Conservation (phyloP, 2,329 filamentous ascomycete genomes). For the Ophiostoma sp. region DNA sequence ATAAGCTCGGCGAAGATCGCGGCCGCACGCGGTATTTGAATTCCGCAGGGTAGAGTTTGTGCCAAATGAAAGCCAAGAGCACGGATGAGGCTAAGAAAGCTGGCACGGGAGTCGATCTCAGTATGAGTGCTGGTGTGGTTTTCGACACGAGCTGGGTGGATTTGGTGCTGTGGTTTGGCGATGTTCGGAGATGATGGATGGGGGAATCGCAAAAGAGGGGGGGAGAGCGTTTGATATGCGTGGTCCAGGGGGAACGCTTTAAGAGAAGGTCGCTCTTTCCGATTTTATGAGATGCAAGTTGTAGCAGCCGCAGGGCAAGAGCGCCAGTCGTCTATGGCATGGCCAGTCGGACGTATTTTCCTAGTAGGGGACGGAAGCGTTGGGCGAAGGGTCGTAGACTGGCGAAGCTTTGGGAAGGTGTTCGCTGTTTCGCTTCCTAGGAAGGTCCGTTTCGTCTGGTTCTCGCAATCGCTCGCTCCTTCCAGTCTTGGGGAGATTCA, state of each 20-base stretch:
- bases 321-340: neutral
- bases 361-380: neutral
- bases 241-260: neutral
- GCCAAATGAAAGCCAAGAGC: neutral
- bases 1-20: constrained; percentile 1
- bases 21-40: constrained; percentile 12
- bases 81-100: neutral
- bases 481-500: neutral
- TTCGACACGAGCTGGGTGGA: neutral
- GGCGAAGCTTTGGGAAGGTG: neutral
- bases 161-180: neutral
- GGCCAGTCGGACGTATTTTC: constrained; percentile 8
- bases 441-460: neutral
- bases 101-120: neutral
- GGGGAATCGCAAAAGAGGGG: neutral
- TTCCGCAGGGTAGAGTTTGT: neutral
- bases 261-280: neutral
- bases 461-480: neutral
- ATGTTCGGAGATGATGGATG: constrained; percentile 4
- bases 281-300: neutral
- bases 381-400: neutral
- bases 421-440: neutral
- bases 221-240: neutral
- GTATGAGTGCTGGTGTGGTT: neutral
- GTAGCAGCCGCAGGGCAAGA: neutral